Evolutionary conservation across 2,329 filamentous ascomycete genomes (phyloP), one percentile per base, ranked within the genome.

Genomic region (Clarireedia paspali): DNA sequence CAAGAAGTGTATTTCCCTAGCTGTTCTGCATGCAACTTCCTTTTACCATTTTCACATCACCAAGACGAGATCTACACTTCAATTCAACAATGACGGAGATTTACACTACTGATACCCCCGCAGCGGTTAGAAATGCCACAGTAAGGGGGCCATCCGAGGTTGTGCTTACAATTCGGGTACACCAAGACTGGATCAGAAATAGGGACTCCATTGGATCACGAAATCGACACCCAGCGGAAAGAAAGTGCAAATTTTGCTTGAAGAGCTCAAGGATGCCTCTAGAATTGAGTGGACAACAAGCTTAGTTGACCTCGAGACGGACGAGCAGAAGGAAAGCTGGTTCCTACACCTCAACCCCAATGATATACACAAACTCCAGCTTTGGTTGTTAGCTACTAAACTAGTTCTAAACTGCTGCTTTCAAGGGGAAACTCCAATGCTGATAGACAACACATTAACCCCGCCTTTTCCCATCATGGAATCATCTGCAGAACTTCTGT

Each of bases 301-400:
- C 14, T 47, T 47, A 14, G 6, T 47, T 26, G 53, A 56, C 20
- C 48, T 59, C 5, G 42, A 62, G 70, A 79, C 65, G 58, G 79
- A 79, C 60, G 77, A 75, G 59, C 77, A 81, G 63, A 81, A 81
- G 70, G 76, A 78, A 55, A 77, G 80, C 50, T 80, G 75, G 75
- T 78, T 77, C 62, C 69, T 78, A 4, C 67, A 71, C 15, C 67
- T 78, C 12, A 72, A 78, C 55, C 73, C 73, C 45, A 76, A 75
- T 58, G 74, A 73, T 63, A 59, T 57, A 39, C 2, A 24, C 1
- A 23, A 39, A 45, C 23, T 26, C 36, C 20, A 42, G 39, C 15
- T 42, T 42, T 42, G 14, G 15, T 42, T 10, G n/a, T 20, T 42
- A 14, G 39, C 6, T 42, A 42, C 39, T 2, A 20, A 20, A 20